These are phyloP conservation scores for Luffa aegyptiaca DNA, from an alignment of 306 rosid species.

Conservation along the genomic window DNA sequence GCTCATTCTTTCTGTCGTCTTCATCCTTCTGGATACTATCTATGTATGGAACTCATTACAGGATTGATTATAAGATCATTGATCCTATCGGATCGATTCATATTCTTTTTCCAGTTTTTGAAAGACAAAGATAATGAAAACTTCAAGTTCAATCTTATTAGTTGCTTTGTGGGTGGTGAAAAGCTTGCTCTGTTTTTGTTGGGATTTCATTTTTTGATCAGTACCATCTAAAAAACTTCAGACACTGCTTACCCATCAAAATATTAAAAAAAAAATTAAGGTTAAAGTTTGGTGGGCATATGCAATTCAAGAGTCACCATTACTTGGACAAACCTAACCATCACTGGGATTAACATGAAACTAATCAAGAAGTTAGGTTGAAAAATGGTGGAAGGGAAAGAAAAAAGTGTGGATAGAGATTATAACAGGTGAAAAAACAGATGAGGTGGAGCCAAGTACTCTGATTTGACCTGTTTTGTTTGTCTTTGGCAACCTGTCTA, in stretches of 20 bases:
- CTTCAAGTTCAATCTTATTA: neutral
- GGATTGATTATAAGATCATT: neutral
- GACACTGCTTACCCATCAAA: neutral
- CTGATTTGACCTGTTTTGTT: conserved; percentile 1
- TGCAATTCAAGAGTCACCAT: neutral
- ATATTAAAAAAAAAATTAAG: neutral
- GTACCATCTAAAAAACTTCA: neutral
- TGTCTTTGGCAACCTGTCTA: conserved; percentile 7
- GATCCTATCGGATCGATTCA: neutral
- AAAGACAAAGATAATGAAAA: neutral
- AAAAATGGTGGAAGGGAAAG: conserved; percentile 8
- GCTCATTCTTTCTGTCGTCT: neutral
- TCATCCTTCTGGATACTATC: neutral
- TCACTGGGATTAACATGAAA: neutral
- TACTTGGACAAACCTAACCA: neutral
- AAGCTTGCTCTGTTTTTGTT: neutral
- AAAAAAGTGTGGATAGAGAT: neutral
- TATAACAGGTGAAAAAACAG: neutral
- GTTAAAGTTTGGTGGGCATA: conserved; percentile 2
- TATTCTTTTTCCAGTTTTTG: neutral
- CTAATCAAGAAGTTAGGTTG: neutral
- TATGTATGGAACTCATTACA: neutral
- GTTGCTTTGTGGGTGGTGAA: neutral
- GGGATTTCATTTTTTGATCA: neutral
- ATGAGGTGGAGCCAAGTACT: neutral